Evolutionary conservation across 345 rosid genomes (phyloP).

Genomic region (Brassica rapa): DNA sequence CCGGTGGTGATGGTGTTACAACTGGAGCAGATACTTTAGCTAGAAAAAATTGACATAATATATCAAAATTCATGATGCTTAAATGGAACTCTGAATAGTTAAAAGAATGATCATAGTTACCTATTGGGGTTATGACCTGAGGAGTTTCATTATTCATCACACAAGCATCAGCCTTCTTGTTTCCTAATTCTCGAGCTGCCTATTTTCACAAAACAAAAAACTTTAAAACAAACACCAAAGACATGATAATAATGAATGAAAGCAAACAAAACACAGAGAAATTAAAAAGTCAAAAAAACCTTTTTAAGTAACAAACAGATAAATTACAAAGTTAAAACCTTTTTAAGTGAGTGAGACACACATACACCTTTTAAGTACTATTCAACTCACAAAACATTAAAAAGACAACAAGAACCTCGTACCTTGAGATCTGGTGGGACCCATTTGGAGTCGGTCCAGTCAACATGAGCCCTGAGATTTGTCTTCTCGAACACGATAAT

Average conservation of each 20-base stretch:
- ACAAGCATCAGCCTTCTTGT: constrained; percentile 26
- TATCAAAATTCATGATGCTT: not conserved
- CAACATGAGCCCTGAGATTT: constrained; percentile 51
- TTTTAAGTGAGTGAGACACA: no score
- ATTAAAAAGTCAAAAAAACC: not conserved
- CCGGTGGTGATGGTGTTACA: not conserved
- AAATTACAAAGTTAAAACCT: no score
- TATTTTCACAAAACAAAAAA: not conserved
- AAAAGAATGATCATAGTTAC: constrained; percentile 2
- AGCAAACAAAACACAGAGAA: not conserved
- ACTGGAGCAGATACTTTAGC: not conserved
- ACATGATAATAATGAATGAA: not conserved
- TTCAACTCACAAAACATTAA: no score
- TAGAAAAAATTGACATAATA: not conserved
- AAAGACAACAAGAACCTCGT: not conserved
- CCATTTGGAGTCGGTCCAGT: constrained; percentile 58
- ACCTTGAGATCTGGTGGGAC: constrained; percentile 44
- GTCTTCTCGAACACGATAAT: constrained; percentile 44
- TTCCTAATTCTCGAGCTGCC: constrained; percentile 20
- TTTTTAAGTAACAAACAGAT: not conserved
- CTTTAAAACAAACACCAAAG: constrained; percentile 1
- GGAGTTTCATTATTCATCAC: constrained; percentile 41
- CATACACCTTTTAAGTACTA: not conserved
- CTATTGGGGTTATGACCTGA: constrained; percentile 29
- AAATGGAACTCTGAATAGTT: not conserved